Evolutionary conservation across 306 rosid genomes (phyloP).

Genomic region (Quercus dentata): DNA sequence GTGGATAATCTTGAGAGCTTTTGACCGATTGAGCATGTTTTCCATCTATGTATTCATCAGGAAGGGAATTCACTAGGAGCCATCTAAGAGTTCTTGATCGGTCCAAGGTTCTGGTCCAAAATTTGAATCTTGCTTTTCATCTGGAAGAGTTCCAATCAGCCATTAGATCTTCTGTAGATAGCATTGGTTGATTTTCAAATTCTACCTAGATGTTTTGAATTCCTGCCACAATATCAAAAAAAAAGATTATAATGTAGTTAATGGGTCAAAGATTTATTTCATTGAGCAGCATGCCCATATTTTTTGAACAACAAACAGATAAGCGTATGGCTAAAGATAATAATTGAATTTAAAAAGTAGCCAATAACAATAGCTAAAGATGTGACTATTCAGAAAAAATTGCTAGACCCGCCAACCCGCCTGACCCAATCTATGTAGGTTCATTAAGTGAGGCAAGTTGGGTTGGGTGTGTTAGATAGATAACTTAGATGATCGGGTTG

Average conservation of each 20-base stretch:
- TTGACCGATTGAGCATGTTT: conserved; percentile 1
- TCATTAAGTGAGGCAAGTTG: too few species aligned
- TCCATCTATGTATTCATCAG: conserved; percentile 34
- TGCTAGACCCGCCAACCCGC: too few species aligned
- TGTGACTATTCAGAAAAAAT: too few species aligned
- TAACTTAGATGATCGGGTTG: too few species aligned
- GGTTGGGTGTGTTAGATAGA: too few species aligned
- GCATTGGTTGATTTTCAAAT: conserved; percentile 32
- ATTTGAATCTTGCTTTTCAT: conserved; percentile 64
- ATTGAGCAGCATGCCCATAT: too few species aligned
- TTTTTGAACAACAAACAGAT: not conserved
- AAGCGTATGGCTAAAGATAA: too few species aligned
- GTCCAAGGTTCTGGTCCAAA: conserved; percentile 73
- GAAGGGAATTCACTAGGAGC: conserved; percentile 68
- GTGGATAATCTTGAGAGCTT: conserved; percentile 6
- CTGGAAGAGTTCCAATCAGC: conserved; percentile 63
- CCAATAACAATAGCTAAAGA: too few species aligned
- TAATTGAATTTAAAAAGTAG: too few species aligned
- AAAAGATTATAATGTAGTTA: not conserved
- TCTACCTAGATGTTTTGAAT: conserved; percentile 31
- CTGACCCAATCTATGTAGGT: too few species aligned
- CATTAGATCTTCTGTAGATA: conserved; percentile 63
- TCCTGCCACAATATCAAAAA: conserved; percentile 38
- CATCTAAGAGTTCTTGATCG: conserved; percentile 52
- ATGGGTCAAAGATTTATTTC: not conserved